Evolutionary conservation across 495 filamentous ascomycete genomes (phyloP), one percentile per base, ranked within the genome.

Genomic region (Lophiotrema nucula): DNA sequence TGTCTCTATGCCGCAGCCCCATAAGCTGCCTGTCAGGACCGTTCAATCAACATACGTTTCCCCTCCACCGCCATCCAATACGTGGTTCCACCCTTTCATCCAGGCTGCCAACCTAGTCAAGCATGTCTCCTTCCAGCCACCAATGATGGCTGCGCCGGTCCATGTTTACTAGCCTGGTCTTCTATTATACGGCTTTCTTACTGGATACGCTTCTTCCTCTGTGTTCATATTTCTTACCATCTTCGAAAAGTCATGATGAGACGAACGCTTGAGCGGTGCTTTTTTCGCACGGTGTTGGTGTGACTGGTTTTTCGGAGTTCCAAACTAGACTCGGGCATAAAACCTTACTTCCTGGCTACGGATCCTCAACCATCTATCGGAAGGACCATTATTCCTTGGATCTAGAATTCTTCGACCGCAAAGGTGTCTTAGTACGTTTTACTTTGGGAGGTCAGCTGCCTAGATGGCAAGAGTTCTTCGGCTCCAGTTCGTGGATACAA

Each of bases 91-190:
- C 22, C 53, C 58, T 2, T 67, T 67, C 47, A 51, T 63, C 47
- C 58, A 62, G 50, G 59, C 60, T 10, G 64, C 58, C 47, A 63
- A 63, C 50, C 48, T 62, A 35, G 59, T 62, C 38, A 63, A 62
- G 31, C 59, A 62, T 52, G 64, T 67, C 15, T 63, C 58, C 10
- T 67, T 67, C 55, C 64, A 67, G 54, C 59, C 64, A 26, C 51
- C 64, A 5, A 62, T 60, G 44, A 41, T 67, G 45, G 59, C 54
- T 28, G 55, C 44, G 12, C 64, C 64, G 51, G 55, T 67, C 8
- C 64, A 63, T 51, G 64, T 67, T 41, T 67, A 67, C 55, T 67
- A 50, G 45, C 22, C 53, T 16, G 12, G 10, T 43, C 26, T 48
- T 19, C 46, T 25, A 24, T 47, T 22, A 41, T 47, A 60, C 47